These are phyloP conservation scores for Camellia oleifera DNA, from an alignment of 179 eudicot species.

Conservation along the genomic window DNA sequence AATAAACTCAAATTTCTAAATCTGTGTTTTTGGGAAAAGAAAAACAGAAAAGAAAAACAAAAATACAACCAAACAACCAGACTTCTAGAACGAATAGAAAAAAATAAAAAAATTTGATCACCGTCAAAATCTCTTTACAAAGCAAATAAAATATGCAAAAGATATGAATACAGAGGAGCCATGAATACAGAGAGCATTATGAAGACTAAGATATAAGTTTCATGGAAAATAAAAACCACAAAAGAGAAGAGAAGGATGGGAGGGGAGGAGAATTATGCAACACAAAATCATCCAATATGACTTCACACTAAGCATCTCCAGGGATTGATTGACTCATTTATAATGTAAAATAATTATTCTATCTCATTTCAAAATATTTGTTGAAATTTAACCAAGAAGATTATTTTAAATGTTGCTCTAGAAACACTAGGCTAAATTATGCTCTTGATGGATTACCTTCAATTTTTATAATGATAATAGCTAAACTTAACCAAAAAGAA, in stretches of 20 bases:
- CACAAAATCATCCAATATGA: not conserved
- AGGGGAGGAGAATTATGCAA: not conserved
- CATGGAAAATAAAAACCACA: no score
- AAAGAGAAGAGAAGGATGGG: not conserved
- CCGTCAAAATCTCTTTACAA: not conserved
- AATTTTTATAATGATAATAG: not conserved
- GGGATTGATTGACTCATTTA: not conserved
- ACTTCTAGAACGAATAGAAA: no score
- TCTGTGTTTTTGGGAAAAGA: not conserved
- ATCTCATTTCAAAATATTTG: not conserved
- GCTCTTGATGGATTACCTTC: slow-evolving; percentile 1
- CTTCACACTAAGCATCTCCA: not conserved
- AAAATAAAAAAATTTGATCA: no score
- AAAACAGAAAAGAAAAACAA: not conserved
- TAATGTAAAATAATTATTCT: not conserved
- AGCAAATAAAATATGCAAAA: not conserved
- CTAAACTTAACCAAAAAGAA: slow-evolving; percentile 2
- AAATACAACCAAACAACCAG: no score
- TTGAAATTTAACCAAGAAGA: not conserved
- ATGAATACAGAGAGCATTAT: no score
- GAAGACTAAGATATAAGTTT: no score
- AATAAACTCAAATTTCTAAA: no score
- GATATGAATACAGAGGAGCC: not conserved
- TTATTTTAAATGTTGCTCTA: not conserved
- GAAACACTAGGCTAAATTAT: not conserved